Base-by-base conservation (phyloP, 225 moss, liverwort and hornwort genomes). In the Pseudisothecium myosuroides region DNA sequence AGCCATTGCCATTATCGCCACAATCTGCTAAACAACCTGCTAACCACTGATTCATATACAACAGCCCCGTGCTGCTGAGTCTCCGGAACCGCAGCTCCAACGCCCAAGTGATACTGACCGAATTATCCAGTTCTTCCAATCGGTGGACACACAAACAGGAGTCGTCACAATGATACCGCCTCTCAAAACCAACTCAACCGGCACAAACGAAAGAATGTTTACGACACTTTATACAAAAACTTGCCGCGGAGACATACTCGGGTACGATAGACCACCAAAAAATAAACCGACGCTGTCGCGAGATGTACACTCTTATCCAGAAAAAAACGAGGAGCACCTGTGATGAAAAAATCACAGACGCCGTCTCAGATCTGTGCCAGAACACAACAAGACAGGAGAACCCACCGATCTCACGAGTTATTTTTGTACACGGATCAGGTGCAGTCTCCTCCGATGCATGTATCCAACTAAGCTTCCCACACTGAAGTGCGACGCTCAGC, bases 41-140 rank as follows among this genome's bases (percentile, higher is more conserved):
- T 56, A 81, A 89, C 92, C 90, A 86, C 89, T 89, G 91, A 74
- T 88, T 94, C 94, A 94, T 94, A 84, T 91, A 93, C 93, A 92
- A 88, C 68, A 61, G 39, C 49, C 88, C 88, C 86, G 86, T 52
- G 68, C 86, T 28, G 26, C 66, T 82, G 23, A 36, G 16, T 71
- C 78, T 80, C 87, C 86, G 75, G 49, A 90, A 90, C 83, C 92
- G 85, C n/a, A 86, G 89, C 87, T 87, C 83, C 87, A 72, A 83
- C 79, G 71, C 80, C 89, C 81, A 62, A 65, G 63, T 63, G 63
- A 34, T 43, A 34, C 68, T 39, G 60, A 56, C 89, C 87, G 91
- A 89, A 91, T 92, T 89, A 91, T 92, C 92, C 92, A 92, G 92
- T 59, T 87, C 92, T 92, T 86, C 93, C 88, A 79, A 88, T 88